phyloP scores from a whole-genome alignment of 2,329 filamentous ascomycete species.

The Elsinoe ampelina region DNA sequence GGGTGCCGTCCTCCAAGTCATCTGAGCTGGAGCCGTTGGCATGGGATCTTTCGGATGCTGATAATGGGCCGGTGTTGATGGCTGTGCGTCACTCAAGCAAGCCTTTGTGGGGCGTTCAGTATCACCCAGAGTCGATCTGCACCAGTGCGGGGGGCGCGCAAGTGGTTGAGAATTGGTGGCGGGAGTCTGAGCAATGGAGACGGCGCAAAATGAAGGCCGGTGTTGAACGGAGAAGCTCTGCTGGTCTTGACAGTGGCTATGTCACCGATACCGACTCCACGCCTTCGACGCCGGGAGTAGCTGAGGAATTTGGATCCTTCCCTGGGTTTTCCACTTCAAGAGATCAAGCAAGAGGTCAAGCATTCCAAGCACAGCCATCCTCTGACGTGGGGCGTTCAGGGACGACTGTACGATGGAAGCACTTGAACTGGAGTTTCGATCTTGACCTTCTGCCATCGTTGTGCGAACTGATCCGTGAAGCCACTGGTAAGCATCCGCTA shows the following conservation, averaged over 20 bases:
- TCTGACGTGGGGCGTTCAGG: too few relatives aligned
- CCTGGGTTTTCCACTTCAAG: too few relatives aligned
- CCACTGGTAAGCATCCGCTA: constrained; percentile 26
- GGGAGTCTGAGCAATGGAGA: constrained; percentile 49
- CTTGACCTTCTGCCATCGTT: neutral
- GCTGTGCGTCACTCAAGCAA: constrained; percentile 56
- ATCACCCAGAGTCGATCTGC: constrained; percentile 83
- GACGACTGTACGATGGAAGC: constrained; percentile 6
- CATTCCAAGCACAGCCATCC: too few relatives aligned
- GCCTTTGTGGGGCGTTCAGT: constrained; percentile 82
- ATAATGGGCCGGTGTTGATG: constrained; percentile 61
- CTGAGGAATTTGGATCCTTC: neutral
- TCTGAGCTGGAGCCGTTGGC: constrained; percentile 36
- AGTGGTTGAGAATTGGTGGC: constrained; percentile 69
- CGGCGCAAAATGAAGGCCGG: constrained; percentile 15
- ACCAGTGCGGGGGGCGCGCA: constrained; percentile 58
- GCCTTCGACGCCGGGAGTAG: neutral
- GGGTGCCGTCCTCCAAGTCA: constrained; percentile 30
- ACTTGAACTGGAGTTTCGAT: neutral
- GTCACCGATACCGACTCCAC: neutral
- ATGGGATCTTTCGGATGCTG: constrained; percentile 37
- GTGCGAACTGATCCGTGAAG: neutral
- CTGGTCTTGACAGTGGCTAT: constrained; percentile 11
- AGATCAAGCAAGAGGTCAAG: too few relatives aligned
- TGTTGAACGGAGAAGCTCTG: too few relatives aligned